Conservation (phyloP, 108 stramenopile species). For the Ochromonas danica region DNA sequence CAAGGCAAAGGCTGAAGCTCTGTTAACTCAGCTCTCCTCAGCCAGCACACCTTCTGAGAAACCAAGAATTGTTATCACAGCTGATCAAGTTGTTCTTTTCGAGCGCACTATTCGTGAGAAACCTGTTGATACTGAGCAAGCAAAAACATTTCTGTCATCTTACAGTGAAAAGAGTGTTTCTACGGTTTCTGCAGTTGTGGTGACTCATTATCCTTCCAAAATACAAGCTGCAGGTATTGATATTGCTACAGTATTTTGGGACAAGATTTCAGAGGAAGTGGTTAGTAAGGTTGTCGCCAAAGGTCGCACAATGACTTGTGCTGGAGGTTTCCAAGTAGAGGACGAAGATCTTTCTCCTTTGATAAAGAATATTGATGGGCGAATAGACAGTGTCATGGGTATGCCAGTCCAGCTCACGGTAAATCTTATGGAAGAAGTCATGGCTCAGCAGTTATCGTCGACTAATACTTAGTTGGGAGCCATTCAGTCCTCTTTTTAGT, state of each 20-base stretch:
- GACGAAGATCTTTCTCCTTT: neutral
- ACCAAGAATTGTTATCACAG: constrained; percentile 3
- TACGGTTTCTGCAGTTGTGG: neutral
- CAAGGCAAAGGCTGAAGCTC: constrained; percentile 1
- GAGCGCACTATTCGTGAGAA: neutral
- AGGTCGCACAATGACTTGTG: neutral
- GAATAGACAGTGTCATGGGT: neutral
- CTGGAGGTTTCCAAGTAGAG: constrained; percentile 9
- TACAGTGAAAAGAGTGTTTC: constrained; percentile 2
- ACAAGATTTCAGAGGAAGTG: constrained; percentile 2
- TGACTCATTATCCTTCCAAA: constrained; percentile 6
- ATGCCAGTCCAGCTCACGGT: neutral
- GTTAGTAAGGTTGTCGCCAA: neutral
- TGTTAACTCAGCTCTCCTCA: neutral
- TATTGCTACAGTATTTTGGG: constrained; percentile 9
- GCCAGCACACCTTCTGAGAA: neutral
- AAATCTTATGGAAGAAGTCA: neutral
- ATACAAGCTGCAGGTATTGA: neutral
- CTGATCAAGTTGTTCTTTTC: constrained; percentile 2
- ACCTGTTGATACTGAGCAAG: neutral
- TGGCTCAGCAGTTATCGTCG: too few relatives aligned
- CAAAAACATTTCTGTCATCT: neutral
- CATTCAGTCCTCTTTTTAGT: too few relatives aligned
- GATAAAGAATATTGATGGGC: neutral
- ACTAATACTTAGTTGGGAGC: too few relatives aligned